These are phyloP conservation scores for Incumbomyces lentus DNA, from an alignment of 2,329 filamentous ascomycete species.

Conservation along the genomic window DNA sequence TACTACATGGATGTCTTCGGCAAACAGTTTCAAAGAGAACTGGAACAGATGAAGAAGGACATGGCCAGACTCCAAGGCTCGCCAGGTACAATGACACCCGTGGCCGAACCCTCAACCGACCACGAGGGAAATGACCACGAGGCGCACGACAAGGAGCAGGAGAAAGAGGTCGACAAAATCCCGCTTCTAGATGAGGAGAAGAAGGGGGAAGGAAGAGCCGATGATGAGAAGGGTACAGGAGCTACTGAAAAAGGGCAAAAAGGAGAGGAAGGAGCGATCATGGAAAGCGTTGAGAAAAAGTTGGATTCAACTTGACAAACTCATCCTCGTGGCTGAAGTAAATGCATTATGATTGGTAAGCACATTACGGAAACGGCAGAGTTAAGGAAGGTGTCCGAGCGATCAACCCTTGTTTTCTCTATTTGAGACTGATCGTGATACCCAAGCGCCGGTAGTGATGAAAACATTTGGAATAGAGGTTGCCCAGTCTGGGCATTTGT, in stretches of 20 bases:
- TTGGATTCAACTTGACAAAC: not conserved
- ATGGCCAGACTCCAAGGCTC: conserved; percentile 76
- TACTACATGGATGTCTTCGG: conserved; percentile 99
- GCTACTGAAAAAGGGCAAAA: not conserved
- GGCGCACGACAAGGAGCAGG: no score
- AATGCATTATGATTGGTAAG: no score
- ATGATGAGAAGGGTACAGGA: not conserved
- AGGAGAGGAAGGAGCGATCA: not conserved
- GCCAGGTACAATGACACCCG: conserved; percentile 24
- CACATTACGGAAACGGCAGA: no score
- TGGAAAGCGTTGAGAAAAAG: not conserved
- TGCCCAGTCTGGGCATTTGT: no score
- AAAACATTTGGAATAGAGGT: no score
- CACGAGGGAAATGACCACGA: not conserved
- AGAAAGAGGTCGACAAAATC: conserved; percentile 12
- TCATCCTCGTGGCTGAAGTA: no score
- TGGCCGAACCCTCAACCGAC: not conserved
- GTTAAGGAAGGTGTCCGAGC: no score
- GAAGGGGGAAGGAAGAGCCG: not conserved
- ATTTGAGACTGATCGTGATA: no score
- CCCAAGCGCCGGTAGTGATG: no score
- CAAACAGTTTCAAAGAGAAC: conserved; percentile 89
- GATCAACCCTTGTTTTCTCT: no score
- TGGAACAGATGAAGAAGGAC: conserved; percentile 79
- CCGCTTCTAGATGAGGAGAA: conserved; percentile 16